These are phyloP conservation scores for Eutrema japonicum DNA, from an alignment of 345 rosid genomes.

Conservation along the genomic window DNA sequence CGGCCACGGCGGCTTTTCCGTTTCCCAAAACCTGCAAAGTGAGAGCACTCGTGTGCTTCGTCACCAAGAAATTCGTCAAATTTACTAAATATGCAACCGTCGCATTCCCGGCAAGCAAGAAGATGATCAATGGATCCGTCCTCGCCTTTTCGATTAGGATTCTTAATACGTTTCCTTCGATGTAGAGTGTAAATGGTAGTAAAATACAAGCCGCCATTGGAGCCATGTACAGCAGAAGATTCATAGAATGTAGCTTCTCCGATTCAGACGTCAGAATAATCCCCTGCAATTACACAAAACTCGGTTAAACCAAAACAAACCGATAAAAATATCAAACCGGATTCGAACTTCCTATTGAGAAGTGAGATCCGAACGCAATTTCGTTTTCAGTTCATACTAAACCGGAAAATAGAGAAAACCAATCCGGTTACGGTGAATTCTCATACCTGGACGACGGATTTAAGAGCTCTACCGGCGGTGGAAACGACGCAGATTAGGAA, in stretches of 20 bases:
- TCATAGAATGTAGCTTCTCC: slow-evolving; percentile 96
- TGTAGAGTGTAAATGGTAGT: slow-evolving; percentile 86
- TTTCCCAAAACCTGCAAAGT: slow-evolving; percentile 97
- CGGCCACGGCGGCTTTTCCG: slow-evolving; percentile 98
- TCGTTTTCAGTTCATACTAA: neutral
- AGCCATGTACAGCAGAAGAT: slow-evolving; percentile 89
- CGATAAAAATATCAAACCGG: neutral
- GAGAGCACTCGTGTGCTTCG: slow-evolving; percentile 96
- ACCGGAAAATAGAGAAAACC: neutral
- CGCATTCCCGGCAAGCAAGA: slow-evolving; percentile 83
- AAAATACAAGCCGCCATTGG: slow-evolving; percentile 94
- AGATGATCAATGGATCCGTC: slow-evolving; percentile 64
- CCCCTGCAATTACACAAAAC: slow-evolving; percentile 59
- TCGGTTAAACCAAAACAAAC: neutral
- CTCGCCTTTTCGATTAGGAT: slow-evolving; percentile 75
- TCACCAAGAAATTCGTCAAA: slow-evolving; percentile 92
- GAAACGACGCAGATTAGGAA: slow-evolving; percentile 92
- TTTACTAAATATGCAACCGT: slow-evolving; percentile 98
- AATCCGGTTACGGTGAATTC: neutral
- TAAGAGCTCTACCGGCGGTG: slow-evolving; percentile 94
- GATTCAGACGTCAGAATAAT: slow-evolving; percentile 79
- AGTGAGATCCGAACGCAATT: slow-evolving; percentile 22
- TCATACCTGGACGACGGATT: slow-evolving; percentile 86
- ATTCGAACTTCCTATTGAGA: neutral
- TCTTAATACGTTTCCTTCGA: slow-evolving; percentile 88